These are phyloP conservation scores for Kodamaea derodonti DNA, from an alignment of 1,139 yeast genomes.

Conservation along the genomic window DNA sequence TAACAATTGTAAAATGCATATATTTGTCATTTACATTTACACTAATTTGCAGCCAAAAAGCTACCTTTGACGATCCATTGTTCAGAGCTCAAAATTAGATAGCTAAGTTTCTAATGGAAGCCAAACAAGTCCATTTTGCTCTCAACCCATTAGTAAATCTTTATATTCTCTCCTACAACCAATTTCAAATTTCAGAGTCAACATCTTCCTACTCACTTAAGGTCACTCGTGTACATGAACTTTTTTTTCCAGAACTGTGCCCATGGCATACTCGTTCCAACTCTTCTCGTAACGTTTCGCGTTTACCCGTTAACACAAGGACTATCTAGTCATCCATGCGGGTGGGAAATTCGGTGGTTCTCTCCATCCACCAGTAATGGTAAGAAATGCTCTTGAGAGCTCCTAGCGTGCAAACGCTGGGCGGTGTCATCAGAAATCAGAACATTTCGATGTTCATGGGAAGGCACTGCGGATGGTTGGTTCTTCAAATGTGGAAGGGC, in stretches of 20 bases:
- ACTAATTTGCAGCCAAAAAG: too few relatives aligned
- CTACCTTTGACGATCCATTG: too few relatives aligned
- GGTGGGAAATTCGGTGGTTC: constrained; percentile 88
- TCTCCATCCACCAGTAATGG: constrained; percentile 43
- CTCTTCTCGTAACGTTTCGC: constrained; percentile 55
- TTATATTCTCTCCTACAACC: too few relatives aligned
- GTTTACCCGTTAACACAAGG: constrained; percentile 63
- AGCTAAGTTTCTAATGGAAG: too few relatives aligned
- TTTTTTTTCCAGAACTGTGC: constrained; percentile 10
- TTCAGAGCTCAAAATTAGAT: too few relatives aligned
- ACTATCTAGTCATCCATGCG: constrained; percentile 28
- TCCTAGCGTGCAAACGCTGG: constrained; percentile 71
- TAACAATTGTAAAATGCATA: too few relatives aligned
- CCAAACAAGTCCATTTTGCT: too few relatives aligned
- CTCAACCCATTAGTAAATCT: too few relatives aligned
- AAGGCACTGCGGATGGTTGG: constrained; percentile 75
- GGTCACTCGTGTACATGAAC: too few relatives aligned
- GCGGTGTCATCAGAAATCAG: constrained; percentile 69
- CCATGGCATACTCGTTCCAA: constrained; percentile 29
- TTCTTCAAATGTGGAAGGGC: constrained; percentile 39
- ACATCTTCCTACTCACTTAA: too few relatives aligned
- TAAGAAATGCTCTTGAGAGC: constrained; percentile 58
- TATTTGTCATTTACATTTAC: too few relatives aligned
- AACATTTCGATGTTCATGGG: constrained; percentile 46
- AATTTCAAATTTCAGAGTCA: too few relatives aligned